A percentile compares a stretch with the other conserved stretches of the same genome.
Conservation (phyloP, 2,329 filamentous ascomycete species). For the Talaromyces sp. region DNA sequence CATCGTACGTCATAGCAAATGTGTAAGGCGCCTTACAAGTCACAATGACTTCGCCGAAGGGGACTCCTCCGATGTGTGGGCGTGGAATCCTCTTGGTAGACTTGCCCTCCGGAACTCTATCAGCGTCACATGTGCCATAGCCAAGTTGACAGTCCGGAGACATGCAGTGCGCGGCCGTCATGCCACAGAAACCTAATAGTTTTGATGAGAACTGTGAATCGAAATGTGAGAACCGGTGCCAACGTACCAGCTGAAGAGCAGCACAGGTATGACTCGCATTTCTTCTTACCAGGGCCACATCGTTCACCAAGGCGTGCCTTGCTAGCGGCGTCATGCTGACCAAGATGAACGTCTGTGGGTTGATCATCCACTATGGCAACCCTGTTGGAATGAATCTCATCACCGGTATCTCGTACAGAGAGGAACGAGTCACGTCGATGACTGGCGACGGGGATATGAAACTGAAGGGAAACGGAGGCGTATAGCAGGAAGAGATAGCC, state of each 20-base stretch:
- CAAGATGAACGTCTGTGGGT: background rate
- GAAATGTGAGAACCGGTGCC: background rate
- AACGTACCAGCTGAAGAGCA: slow-evolving; percentile 39
- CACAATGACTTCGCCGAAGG: slow-evolving; percentile 37
- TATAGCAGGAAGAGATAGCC: background rate
- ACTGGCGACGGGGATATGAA: background rate
- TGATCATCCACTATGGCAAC: background rate
- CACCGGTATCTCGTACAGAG: background rate
- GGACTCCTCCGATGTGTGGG: slow-evolving; percentile 34
- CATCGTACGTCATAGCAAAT: slow-evolving; percentile 65
- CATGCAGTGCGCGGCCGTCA: slow-evolving; percentile 35
- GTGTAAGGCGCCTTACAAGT: slow-evolving; percentile 52
- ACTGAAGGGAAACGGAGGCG: background rate
- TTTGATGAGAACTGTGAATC: background rate
- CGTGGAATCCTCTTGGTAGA: slow-evolving; percentile 35
- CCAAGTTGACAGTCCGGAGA: slow-evolving; percentile 42
- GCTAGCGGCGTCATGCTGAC: background rate
- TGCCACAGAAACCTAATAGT: slow-evolving; percentile 39
- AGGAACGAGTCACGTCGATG: background rate
- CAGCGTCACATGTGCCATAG: slow-evolving; percentile 39
- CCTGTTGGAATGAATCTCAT: slow-evolving; percentile 3
- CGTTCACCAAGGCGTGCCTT: slow-evolving; percentile 18
- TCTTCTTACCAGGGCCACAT: slow-evolving; percentile 36
- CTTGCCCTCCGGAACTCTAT: slow-evolving; percentile 33
- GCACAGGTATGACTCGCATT: slow-evolving; percentile 35